Evolutionary conservation across 2,329 filamentous ascomycete genomes (phyloP), one percentile per base, ranked within the genome.

Genomic region (Talaromyces funiculosus): DNA sequence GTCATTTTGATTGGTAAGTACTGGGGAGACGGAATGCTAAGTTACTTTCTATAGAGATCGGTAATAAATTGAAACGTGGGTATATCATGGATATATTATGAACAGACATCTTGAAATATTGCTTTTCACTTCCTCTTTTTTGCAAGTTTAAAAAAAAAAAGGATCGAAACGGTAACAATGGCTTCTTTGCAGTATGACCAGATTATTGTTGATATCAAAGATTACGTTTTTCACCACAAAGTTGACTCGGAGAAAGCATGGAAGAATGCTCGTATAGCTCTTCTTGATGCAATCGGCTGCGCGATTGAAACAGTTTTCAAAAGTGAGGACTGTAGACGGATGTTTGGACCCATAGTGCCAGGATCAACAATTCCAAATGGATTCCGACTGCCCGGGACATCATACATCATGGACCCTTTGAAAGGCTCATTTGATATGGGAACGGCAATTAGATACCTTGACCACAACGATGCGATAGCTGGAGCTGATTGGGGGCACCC

Each of bases 401-500:
- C 53, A 6, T 69, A 67, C 55, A 51, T 64, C 5, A 43, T 75
- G 9, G 74, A 76, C 57, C 67, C 67, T 12, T 31, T 72, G 3
- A 72, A 75, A 57, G 73, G 71, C 1, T 69, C 73, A 16, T 75
- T 75, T 58, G 68, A 73, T 58, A 38, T 76, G 49, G 73, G 70
- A 1, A 60, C 64, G 0, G 60, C 71, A 64, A 74, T 75, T 22
- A 65, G 73, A 18, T 75, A 72, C 60, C 64, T 76, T 3, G 73
- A 76, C 54, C 72, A 74, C 42, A 76, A 74, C 43, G 74, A 76
- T 63, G 71, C 67, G 3, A 66, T 69, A 29, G 54, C 62, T 6
- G 73, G 73, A 0, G 67, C 66, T 14, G 74, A 76, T 63, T 75
- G 73, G 73, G 72, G 72, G 2, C 74, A 75, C 65, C 73, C 74